phyloP scores from a whole-genome alignment of 768 basidiomycete species.

The Kockovaella imperatae region DNA sequence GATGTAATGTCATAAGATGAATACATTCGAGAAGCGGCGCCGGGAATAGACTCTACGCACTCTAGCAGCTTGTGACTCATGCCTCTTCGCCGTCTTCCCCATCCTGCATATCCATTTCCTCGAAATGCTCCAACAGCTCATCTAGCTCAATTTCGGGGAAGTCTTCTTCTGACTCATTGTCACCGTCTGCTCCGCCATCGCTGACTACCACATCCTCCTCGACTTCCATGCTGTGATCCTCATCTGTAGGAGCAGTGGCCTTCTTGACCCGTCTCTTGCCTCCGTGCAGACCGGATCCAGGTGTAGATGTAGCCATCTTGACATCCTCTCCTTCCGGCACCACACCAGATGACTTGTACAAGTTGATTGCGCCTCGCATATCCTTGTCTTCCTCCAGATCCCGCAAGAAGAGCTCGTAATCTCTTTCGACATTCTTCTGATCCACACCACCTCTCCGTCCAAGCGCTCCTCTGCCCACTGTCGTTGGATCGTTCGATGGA shows the following conservation, averaged over 20 bases:
- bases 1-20: no score
- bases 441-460: constrained; percentile 84
- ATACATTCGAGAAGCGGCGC: no score
- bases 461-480: constrained; percentile 64
- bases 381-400: constrained; percentile 94
- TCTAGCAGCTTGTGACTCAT: no score
- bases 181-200: constrained; percentile 45
- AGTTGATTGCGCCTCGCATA: constrained; percentile 72
- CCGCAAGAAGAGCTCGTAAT: constrained; percentile 91
- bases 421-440: constrained; percentile 85
- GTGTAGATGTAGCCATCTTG: constrained; percentile 12
- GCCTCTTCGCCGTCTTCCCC: constrained; percentile 18
- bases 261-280: constrained; percentile 28
- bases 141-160: constrained; percentile 81
- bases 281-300: constrained; percentile 32
- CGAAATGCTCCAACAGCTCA: constrained; percentile 83
- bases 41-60: no score
- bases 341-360: constrained; percentile 59
- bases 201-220: constrained; percentile 36
- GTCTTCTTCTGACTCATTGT: constrained; percentile 61
- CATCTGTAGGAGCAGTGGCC: constrained; percentile 21
- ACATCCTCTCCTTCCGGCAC: constrained; percentile 40
- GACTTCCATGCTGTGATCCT: constrained; percentile 24
- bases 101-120: constrained; percentile 67
- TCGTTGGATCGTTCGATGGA: constrained; percentile 50